A percentile compares a stretch with the other conserved stretches of the same genome.
Evolutionary conservation across 768 basidiomycete species (phyloP).

Genomic region (Neoboletus subvelutipes): DNA sequence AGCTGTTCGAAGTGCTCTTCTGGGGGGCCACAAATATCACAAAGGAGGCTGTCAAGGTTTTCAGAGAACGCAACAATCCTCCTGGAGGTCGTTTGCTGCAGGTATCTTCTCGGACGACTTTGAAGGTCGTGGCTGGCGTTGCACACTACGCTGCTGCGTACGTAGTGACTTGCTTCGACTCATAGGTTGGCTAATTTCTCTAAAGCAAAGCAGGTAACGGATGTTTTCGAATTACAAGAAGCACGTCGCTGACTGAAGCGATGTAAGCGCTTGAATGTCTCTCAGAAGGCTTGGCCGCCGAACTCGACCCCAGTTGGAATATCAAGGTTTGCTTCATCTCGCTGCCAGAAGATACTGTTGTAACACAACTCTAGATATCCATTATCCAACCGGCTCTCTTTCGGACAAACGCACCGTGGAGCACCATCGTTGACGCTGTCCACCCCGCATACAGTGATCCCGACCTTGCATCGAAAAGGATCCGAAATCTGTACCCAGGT

Average conservation of each 20-base stretch:
- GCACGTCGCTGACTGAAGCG: not conserved
- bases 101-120: slow-evolving; percentile 30
- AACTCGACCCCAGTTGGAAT: slow-evolving; percentile 48
- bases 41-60: slow-evolving; percentile 33
- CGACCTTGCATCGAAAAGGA: slow-evolving; percentile 16
- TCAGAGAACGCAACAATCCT: slow-evolving; percentile 41
- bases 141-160: slow-evolving; percentile 29
- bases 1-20: slow-evolving; percentile 40
- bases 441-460: slow-evolving; percentile 24
- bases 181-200: not conserved
- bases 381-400: slow-evolving; percentile 27
- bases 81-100: slow-evolving; percentile 41
- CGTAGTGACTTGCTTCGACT: slow-evolving; percentile 6
- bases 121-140: slow-evolving; percentile 20
- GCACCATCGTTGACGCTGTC: slow-evolving; percentile 3
- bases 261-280: slow-evolving; percentile 40
- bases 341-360: not conserved
- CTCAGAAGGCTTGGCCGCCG: slow-evolving; percentile 37
- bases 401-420: slow-evolving; percentile 14
- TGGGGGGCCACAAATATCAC: slow-evolving; percentile 38
- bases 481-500: slow-evolving; percentile 11
- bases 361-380: slow-evolving; percentile 18
- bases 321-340: slow-evolving; percentile 38
- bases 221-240: not conserved
- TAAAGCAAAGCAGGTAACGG: slow-evolving; percentile 28